phyloP scores from a whole-genome alignment of 441 rosid genomes.

The Populus hybrid region DNA sequence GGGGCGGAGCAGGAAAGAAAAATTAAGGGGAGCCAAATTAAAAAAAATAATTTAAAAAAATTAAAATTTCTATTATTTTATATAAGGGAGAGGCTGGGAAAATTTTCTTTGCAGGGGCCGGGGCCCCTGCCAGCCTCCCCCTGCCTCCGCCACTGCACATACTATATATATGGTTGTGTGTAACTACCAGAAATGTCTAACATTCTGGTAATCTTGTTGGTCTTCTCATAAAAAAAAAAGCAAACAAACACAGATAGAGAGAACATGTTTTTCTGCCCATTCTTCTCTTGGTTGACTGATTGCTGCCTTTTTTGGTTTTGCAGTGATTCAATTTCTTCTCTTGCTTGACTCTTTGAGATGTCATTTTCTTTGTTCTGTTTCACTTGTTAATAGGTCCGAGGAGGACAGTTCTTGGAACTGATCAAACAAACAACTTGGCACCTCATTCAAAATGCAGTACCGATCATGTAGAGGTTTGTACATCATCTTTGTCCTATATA shows the following conservation, averaged over 20 bases:
- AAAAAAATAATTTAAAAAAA: too few relatives aligned
- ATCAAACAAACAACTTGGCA: conserved; percentile 39
- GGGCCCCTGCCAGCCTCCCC: too few relatives aligned
- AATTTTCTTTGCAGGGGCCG: too few relatives aligned
- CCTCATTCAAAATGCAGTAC: conserved; percentile 26
- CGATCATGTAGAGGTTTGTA: conserved; percentile 33
- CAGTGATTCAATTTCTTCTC: neutral
- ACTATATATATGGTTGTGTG: neutral
- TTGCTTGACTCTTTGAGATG: conserved; percentile 3
- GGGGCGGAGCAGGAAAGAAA: too few relatives aligned
- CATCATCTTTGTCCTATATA: conserved; percentile 12
- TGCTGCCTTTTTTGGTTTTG: neutral
- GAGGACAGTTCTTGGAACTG: conserved; percentile 33
- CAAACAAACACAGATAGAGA: neutral
- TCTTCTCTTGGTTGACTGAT: neutral
- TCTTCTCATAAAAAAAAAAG: neutral
- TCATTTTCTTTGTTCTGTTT: conserved; percentile 1
- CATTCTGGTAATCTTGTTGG: neutral
- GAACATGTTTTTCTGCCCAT: neutral
- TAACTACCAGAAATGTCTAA: neutral
- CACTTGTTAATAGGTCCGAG: conserved; percentile 24
- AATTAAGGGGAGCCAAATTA: too few relatives aligned
- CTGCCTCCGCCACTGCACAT: too few relatives aligned
- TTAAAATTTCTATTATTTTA: too few relatives aligned
- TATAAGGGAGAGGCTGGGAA: too few relatives aligned